A percentile compares a stretch with the other conserved stretches of the same genome.
These are phyloP conservation scores for Melanogaster broomeanus DNA, from an alignment of 768 basidiomycete species.

Conservation along the genomic window DNA sequence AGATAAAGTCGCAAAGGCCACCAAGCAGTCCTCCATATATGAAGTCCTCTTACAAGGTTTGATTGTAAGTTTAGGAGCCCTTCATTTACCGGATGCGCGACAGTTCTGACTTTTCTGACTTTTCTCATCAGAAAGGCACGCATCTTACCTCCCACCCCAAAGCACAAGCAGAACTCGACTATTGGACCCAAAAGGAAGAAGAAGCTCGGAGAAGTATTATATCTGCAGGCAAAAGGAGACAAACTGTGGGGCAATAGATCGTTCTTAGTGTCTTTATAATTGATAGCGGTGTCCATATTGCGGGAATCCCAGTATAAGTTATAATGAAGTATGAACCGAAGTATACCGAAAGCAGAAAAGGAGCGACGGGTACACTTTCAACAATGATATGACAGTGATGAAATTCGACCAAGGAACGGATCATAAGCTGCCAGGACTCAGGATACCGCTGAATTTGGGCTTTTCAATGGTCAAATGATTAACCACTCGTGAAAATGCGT, in stretches of 20 bases:
- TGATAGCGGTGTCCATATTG: slow-evolving; percentile 17
- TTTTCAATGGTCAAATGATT: slow-evolving; percentile 7
- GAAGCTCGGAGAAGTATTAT: slow-evolving; percentile 66
- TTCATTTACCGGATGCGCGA: not conserved
- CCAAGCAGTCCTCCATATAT: slow-evolving; percentile 71
- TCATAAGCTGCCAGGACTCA: not conserved
- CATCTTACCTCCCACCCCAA: slow-evolving; percentile 79
- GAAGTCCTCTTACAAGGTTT: slow-evolving; percentile 75
- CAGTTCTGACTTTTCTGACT: not conserved
- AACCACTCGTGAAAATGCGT: not conserved
- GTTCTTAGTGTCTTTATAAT: slow-evolving; percentile 10
- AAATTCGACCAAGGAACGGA: not conserved
- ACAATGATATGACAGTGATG: not conserved
- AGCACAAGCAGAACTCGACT: slow-evolving; percentile 81
- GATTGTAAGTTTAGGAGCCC: slow-evolving; percentile 53
- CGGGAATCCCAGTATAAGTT: slow-evolving; percentile 21
- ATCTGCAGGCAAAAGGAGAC: slow-evolving; percentile 35
- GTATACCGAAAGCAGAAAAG: slow-evolving; percentile 3
- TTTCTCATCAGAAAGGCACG: slow-evolving; percentile 53
- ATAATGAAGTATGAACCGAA: slow-evolving; percentile 10
- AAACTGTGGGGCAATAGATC: slow-evolving; percentile 16
- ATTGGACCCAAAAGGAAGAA: slow-evolving; percentile 87
- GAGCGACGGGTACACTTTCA: not conserved
- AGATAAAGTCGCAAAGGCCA: slow-evolving; percentile 62
- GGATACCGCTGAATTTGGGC: slow-evolving; percentile 13